Base-by-base conservation (phyloP, 495 filamentous ascomycete genomes). In the Lophiostoma macrostomum region DNA sequence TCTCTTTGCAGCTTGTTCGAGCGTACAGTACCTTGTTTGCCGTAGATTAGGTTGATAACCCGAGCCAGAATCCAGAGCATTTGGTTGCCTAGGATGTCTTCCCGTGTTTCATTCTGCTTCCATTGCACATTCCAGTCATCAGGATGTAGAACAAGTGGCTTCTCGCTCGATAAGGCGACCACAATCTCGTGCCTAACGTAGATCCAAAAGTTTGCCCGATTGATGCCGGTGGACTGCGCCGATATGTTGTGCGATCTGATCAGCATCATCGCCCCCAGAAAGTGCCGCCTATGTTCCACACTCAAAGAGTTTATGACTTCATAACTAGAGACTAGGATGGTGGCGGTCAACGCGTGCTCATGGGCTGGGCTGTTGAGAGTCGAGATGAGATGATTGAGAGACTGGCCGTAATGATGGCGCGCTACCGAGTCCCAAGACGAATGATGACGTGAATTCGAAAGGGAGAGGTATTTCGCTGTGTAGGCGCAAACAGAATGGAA, bases 151-250 rank as follows among this genome's bases (percentile, higher is more conserved):
- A 41, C 13, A 19, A 62, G 47, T 16, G 63, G 56, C 19, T 35
- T 23, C 43, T 64, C 61, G 30, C 49, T 59, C 11, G 50, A 31
- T 20, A 64, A 32, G 4, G 64, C 64, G 6, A 64, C 39, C 19
- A 30, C 43, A 24, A 64, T 55, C 35, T 64, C 64, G 11, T 67
- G 64, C 25, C 61, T 35, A 10, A 64, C 54, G 29, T 64, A 64
- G 30, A 67, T 44, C 61, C 61, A 67, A 34, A 67, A 67, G 23
- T 48, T 58, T 11, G 64, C 64, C 14, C 29, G 32, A 8, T 58
- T 49, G 13, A 67, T 45, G n/a, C 53, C 53, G 1, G n/a, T 44
- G 16, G 57, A 50, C 14, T 27, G 31, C 18, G 48, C 58, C 29
- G 18, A 32, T n/a, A 64, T 53, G 18, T 31, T n/a, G 13, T 50